A percentile compares a stretch with the other conserved stretches of the same genome.
Evolutionary conservation across 768 basidiomycete genomes (phyloP).

Genomic region (Tylopilus sp.): DNA sequence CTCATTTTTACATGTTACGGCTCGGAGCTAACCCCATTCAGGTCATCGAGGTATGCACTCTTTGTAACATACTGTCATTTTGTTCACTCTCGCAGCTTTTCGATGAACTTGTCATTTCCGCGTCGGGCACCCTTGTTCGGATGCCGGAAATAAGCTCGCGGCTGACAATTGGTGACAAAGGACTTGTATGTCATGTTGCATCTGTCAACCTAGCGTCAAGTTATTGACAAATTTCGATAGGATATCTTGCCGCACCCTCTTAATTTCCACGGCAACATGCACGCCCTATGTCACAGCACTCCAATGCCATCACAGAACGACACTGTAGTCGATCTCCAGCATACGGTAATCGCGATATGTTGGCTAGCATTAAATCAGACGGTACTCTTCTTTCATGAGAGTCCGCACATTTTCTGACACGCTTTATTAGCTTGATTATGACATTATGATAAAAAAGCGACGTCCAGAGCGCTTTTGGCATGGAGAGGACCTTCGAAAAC

Average conservation of each 20-base stretch:
- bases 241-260: slow-evolving; percentile 62
- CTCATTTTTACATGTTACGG: slow-evolving; percentile 6
- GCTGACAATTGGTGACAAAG: slow-evolving; percentile 71
- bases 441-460: slow-evolving; percentile 49
- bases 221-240: slow-evolving; percentile 33
- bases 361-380: slow-evolving; percentile 90
- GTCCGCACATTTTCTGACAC: slow-evolving; percentile 1
- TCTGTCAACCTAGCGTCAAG: neutral
- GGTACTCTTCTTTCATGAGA: slow-evolving; percentile 38
- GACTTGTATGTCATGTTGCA: slow-evolving; percentile 46
- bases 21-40: slow-evolving; percentile 27
- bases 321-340: slow-evolving; percentile 68
- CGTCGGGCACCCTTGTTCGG: slow-evolving; percentile 63
- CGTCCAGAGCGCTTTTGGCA: slow-evolving; percentile 79
- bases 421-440: slow-evolving; percentile 51
- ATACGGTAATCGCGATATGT: slow-evolving; percentile 73
- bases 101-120: slow-evolving; percentile 75
- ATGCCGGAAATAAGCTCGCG: slow-evolving; percentile 77
- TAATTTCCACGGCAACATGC: slow-evolving; percentile 40
- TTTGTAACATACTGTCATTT: neutral
- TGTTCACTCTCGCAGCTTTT: slow-evolving; percentile 54
- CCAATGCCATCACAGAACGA: slow-evolving; percentile 45
- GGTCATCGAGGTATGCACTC: slow-evolving; percentile 68
- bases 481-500: slow-evolving; percentile 56
- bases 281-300: slow-evolving; percentile 42